Evolutionary conservation across 2,329 filamentous ascomycete genomes (phyloP).

Genomic region (Rosellinia necatrix): DNA sequence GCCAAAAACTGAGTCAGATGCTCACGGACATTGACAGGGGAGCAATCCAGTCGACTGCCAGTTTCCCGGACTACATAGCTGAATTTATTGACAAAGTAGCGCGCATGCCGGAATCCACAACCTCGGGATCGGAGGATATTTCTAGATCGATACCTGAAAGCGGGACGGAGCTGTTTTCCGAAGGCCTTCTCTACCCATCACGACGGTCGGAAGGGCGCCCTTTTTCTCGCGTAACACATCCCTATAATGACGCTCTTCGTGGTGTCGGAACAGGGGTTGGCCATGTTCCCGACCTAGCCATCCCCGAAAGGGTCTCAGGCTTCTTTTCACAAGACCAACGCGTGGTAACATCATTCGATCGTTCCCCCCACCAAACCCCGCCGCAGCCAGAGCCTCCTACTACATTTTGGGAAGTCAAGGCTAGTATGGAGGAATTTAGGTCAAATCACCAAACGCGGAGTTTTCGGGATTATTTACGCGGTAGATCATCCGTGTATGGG

Average conservation of each 20-base stretch:
- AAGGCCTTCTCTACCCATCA: slow-evolving; percentile 16
- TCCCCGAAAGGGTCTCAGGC: slow-evolving; percentile 9
- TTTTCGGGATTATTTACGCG: not conserved
- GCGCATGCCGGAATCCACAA: not conserved
- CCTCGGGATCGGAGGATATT: slow-evolving; percentile 15
- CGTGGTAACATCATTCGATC: not conserved
- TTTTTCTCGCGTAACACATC: slow-evolving; percentile 2
- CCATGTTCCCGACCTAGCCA: not conserved
- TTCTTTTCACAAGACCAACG: slow-evolving; percentile 12
- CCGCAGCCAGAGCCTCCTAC: slow-evolving; percentile 10
- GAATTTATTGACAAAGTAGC: slow-evolving; percentile 13
- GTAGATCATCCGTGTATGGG: slow-evolving; percentile 5
- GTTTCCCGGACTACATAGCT: slow-evolving; percentile 9
- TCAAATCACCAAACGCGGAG: not conserved
- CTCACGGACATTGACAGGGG: slow-evolving; percentile 1
- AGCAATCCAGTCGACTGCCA: not conserved
- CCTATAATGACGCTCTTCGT: slow-evolving; percentile 1
- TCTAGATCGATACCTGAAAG: slow-evolving; percentile 13
- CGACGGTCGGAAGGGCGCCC: slow-evolving; percentile 20
- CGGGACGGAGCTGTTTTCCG: slow-evolving; percentile 13
- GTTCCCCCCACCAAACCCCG: not conserved
- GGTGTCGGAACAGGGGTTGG: slow-evolving; percentile 8
- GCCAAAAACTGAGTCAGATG: not conserved
- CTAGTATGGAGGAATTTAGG: not conserved
- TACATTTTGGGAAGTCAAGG: slow-evolving; percentile 22